Conservation (phyloP, 768 basidiomycete species). For the Leccinum barrowsii region DNA sequence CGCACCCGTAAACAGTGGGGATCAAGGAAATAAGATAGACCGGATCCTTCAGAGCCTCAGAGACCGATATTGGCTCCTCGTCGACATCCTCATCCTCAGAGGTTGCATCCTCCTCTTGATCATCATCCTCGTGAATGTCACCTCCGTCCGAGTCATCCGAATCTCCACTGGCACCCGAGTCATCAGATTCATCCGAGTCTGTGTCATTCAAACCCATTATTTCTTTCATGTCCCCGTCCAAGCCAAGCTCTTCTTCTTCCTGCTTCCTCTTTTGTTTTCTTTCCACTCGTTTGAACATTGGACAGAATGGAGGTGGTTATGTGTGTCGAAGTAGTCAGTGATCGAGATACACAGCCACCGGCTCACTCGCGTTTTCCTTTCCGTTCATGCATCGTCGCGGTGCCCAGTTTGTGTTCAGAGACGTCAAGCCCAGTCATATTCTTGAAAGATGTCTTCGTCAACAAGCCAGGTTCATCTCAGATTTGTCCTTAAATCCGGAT, state of each 20-base stretch:
- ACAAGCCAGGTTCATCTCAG: not conserved
- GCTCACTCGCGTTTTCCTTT: slow-evolving; percentile 17
- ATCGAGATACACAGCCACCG: slow-evolving; percentile 22
- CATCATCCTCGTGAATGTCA: slow-evolving; percentile 18
- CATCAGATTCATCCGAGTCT: slow-evolving; percentile 64
- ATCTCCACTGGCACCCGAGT: slow-evolving; percentile 7
- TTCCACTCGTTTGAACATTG: slow-evolving; percentile 79
- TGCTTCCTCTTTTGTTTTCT: slow-evolving; percentile 59
- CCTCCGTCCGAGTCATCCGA: slow-evolving; percentile 27
- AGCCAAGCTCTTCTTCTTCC: slow-evolving; percentile 60
- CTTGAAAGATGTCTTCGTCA: slow-evolving; percentile 8
- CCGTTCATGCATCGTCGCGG: slow-evolving; percentile 30
- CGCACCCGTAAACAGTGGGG: slow-evolving; percentile 55
- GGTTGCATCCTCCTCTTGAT: slow-evolving; percentile 27
- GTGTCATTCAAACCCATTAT: slow-evolving; percentile 68
- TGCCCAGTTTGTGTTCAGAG: slow-evolving; percentile 16
- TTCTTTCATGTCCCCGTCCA: slow-evolving; percentile 63
- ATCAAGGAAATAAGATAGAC: slow-evolving; percentile 57
- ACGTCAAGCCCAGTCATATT: slow-evolving; percentile 14
- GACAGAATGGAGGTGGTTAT: not conserved
- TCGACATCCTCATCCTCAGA: slow-evolving; percentile 22
- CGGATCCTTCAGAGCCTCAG: slow-evolving; percentile 60
- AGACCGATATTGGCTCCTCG: slow-evolving; percentile 48
- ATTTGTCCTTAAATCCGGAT: not conserved
- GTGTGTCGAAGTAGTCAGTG: not conserved